Conservation (phyloP, 345 rosid genomes). For the Acer campestre region DNA sequence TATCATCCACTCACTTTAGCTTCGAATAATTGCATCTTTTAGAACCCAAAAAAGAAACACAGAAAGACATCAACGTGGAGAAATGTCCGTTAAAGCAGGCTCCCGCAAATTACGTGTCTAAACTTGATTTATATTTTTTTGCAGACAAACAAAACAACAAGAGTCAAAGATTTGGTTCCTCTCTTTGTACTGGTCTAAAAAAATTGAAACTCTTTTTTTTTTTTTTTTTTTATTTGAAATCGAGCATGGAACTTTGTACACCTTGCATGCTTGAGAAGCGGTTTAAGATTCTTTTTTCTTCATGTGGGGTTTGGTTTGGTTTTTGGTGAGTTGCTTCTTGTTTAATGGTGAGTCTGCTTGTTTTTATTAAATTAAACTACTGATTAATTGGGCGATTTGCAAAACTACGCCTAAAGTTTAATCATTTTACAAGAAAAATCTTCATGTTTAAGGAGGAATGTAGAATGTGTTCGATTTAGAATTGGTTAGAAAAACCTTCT, state of each 20-base stretch:
- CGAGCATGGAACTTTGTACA: conserved; percentile 3
- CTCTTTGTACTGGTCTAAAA: neutral
- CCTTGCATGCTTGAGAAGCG: conserved; percentile 19
- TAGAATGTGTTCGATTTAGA: no score
- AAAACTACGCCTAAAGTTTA: no score
- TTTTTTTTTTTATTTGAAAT: neutral
- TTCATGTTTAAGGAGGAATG: no score
- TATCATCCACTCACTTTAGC: neutral
- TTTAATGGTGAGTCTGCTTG: neutral
- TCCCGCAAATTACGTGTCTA: conserved; percentile 55
- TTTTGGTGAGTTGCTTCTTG: neutral
- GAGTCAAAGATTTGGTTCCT: conserved; percentile 28
- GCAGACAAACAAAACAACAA: neutral
- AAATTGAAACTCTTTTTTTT: neutral
- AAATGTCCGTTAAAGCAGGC: conserved; percentile 37
- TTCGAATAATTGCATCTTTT: conserved; percentile 37
- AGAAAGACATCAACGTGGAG: conserved; percentile 36
- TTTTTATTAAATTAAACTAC: neutral
- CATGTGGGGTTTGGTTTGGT: neutral
- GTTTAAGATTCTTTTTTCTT: conserved; percentile 6
- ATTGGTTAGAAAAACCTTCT: no score
- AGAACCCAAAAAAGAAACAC: conserved; percentile 8
- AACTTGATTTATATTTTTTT: neutral
- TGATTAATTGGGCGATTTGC: neutral
- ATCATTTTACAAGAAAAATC: neutral